phyloP scores from a whole-genome alignment of 2,329 filamentous ascomycete genomes.

The Colletotrichum eleusines region DNA sequence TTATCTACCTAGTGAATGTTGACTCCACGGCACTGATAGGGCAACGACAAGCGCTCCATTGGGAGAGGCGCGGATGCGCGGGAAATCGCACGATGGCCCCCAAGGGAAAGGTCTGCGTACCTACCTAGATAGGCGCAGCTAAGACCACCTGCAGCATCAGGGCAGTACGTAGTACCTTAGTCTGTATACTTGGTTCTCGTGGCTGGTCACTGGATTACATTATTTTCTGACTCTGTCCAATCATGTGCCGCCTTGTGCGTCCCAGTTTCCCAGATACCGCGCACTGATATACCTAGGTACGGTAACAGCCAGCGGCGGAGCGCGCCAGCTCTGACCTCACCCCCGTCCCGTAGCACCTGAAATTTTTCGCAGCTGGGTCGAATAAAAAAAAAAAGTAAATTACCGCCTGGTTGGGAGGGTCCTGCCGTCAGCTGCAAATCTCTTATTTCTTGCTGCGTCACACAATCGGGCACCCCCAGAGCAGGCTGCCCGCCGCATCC shows the following conservation, averaged over 20 bases:
- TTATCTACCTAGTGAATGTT: too few relatives aligned
- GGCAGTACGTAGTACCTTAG: not conserved
- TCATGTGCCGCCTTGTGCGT: not conserved
- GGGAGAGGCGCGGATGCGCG: slow-evolving; percentile 25
- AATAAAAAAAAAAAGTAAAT: slow-evolving; percentile 17
- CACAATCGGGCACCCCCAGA: slow-evolving; percentile 23
- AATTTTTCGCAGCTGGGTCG: slow-evolving; percentile 37
- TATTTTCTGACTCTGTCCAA: slow-evolving; percentile 10
- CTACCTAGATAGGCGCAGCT: slow-evolving; percentile 17
- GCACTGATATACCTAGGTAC: not conserved
- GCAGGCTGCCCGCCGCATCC: slow-evolving; percentile 31
- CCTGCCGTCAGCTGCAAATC: slow-evolving; percentile 39
- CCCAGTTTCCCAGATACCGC: slow-evolving; percentile 26
- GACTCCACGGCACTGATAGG: slow-evolving; percentile 9
- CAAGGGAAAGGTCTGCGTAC: slow-evolving; percentile 9
- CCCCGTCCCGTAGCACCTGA: slow-evolving; percentile 35
- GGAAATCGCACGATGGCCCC: not conserved
- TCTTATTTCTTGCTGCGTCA: slow-evolving; percentile 34
- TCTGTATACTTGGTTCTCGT: slow-evolving; percentile 6
- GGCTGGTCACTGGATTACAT: slow-evolving; percentile 14
- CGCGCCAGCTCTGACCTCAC: slow-evolving; percentile 41
- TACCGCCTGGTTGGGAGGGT: slow-evolving; percentile 37
- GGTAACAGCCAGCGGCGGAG: slow-evolving; percentile 11
- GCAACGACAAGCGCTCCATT: slow-evolving; percentile 39
- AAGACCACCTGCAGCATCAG: slow-evolving; percentile 12